A percentile compares a stretch with the other conserved stretches of the same genome.
phyloP scores from a whole-genome alignment of 306 rosid genomes.

The Dryas alaskensis region DNA sequence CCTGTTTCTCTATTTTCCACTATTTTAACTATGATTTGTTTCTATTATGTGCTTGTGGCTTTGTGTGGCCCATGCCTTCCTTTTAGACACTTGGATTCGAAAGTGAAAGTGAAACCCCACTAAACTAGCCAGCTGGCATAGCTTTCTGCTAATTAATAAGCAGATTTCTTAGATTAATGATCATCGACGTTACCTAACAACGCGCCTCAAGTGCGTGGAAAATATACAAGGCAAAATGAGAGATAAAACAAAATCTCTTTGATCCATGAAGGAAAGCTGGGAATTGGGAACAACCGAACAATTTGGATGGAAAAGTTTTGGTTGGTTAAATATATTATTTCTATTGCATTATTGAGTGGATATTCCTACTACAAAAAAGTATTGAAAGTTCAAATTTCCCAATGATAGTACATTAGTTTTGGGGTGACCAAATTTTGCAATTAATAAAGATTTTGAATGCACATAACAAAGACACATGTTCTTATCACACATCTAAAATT shows the following conservation, averaged over 20 bases:
- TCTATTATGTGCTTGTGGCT: conserved; percentile 31
- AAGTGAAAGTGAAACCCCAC: conserved; percentile 64
- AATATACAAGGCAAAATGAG: background rate
- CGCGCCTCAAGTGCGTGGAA: conserved; percentile 8
- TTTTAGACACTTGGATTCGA: conserved; percentile 50
- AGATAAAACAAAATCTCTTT: background rate
- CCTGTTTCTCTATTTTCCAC: background rate
- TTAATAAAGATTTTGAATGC: background rate
- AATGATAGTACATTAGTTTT: too few species aligned
- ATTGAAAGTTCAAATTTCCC: too few species aligned
- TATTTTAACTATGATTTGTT: conserved; percentile 27
- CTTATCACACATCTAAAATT: too few species aligned
- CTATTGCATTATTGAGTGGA: too few species aligned
- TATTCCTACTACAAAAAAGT: too few species aligned
- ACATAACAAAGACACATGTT: background rate
- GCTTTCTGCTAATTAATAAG: conserved; percentile 16
- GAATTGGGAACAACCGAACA: too few species aligned
- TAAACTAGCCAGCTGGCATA: conserved; percentile 8
- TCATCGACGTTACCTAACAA: conserved; percentile 16
- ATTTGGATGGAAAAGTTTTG: background rate
- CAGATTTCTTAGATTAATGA: conserved; percentile 11
- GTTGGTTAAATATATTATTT: too few species aligned
- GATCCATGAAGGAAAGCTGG: background rate
- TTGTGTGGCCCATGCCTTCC: conserved; percentile 36
- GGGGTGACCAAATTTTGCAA: background rate